phyloP scores from a whole-genome alignment of 805 yeast genomes.

The Spathaspora gorwiae region DNA sequence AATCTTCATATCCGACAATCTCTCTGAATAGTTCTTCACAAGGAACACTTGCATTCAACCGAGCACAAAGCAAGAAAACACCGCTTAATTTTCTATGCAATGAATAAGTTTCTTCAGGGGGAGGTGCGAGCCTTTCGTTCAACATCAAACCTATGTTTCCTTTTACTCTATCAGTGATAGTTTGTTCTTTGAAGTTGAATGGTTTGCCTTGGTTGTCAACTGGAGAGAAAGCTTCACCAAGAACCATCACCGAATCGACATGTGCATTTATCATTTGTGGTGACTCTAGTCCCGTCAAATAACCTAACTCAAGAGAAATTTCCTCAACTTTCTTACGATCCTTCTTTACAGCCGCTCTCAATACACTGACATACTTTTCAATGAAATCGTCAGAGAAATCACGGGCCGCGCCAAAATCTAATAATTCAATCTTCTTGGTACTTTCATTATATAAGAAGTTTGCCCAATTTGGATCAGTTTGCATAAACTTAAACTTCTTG shows the following conservation, averaged over 20 bases:
- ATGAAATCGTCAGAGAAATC: slow-evolving; percentile 68
- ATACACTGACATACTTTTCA: slow-evolving; percentile 59
- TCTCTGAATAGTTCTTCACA: slow-evolving; percentile 73
- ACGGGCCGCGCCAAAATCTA: slow-evolving; percentile 95
- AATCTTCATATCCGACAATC: slow-evolving; percentile 52
- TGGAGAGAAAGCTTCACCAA: slow-evolving; percentile 87
- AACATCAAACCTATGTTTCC: slow-evolving; percentile 86
- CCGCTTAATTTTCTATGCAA: slow-evolving; percentile 94
- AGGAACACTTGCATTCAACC: slow-evolving; percentile 77
- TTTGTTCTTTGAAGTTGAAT: slow-evolving; percentile 77
- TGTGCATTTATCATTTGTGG: slow-evolving; percentile 88
- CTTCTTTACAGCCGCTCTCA: slow-evolving; percentile 67
- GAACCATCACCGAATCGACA: slow-evolving; percentile 79
- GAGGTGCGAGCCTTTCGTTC: slow-evolving; percentile 87
- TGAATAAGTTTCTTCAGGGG: slow-evolving; percentile 98
- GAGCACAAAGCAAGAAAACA: slow-evolving; percentile 83
- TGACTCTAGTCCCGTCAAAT: slow-evolving; percentile 86
- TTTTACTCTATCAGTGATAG: slow-evolving; percentile 90
- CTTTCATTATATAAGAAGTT: slow-evolving; percentile 77
- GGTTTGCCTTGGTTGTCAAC: slow-evolving; percentile 41
- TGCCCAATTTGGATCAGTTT: slow-evolving; percentile 99
- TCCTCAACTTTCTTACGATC: slow-evolving; percentile 63
- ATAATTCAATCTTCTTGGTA: slow-evolving; percentile 72
- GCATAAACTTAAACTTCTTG: slow-evolving; percentile 85
- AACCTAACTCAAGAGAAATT: slow-evolving; percentile 73